These are phyloP conservation scores for Pseudocercospora vitis DNA, from an alignment of 2,329 filamentous ascomycete species.

Conservation along the genomic window DNA sequence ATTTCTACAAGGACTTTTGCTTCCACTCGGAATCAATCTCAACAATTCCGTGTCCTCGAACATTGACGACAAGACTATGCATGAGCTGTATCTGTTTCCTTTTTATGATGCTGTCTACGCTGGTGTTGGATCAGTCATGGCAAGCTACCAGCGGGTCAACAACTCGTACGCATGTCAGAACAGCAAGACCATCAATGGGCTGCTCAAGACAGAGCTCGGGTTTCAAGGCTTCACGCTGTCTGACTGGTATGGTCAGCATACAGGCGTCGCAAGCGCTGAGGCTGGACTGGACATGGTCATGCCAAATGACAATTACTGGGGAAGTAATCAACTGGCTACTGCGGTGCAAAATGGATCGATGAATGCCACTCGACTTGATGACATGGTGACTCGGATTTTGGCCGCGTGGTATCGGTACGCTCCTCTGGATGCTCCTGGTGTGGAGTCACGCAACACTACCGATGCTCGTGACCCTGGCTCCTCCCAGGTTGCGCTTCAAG, in stretches of 20 bases:
- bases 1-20: constrained; percentile 22
- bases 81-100: constrained; percentile 60
- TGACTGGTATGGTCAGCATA: constrained; percentile 47
- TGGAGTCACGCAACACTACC: constrained; percentile 52
- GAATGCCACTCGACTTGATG: constrained; percentile 34
- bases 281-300: constrained; percentile 38
- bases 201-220: constrained; percentile 63
- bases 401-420: constrained; percentile 31
- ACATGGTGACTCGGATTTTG: constrained; percentile 38
- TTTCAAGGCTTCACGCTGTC: constrained; percentile 46
- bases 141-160: constrained; percentile 63
- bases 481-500: constrained; percentile 51
- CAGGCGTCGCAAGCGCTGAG: constrained; percentile 33
- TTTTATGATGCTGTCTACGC: constrained; percentile 70
- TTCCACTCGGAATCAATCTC: constrained; percentile 24
- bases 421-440: constrained; percentile 40
- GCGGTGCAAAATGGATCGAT: constrained; percentile 39
- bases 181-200: constrained; percentile 64
- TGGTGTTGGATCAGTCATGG: constrained; percentile 79
- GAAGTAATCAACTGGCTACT: constrained; percentile 29
- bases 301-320: constrained; percentile 31
- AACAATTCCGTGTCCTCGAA: constrained; percentile 47
- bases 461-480: constrained; percentile 55
- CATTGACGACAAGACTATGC: constrained; percentile 33
- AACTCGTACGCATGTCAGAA: constrained; percentile 64